These are phyloP conservation scores for Wickerhamomyces canadensis DNA, from an alignment of 805 yeast genomes.

Conservation along the genomic window DNA sequence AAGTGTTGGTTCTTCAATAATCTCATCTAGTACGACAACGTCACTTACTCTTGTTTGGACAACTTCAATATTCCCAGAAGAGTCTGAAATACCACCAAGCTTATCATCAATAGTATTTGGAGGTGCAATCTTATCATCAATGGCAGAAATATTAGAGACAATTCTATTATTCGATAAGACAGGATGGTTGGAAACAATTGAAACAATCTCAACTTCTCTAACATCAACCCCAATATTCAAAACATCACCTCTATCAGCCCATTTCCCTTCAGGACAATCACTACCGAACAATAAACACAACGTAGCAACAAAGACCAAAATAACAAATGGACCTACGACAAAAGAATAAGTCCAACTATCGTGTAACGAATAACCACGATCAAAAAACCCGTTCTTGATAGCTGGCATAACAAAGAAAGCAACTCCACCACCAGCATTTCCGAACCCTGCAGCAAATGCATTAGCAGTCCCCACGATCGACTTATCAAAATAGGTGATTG, in stretches of 20 bases:
- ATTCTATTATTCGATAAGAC: constrained; percentile 4
- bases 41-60: constrained; percentile 15
- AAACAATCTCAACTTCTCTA: constrained; percentile 18
- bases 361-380: constrained; percentile 19
- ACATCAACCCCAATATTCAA: constrained; percentile 23
- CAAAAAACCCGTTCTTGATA: constrained; percentile 13
- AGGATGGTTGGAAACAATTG: constrained; percentile 14
- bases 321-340: constrained; percentile 27
- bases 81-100: constrained; percentile 1
- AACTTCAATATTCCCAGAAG: constrained; percentile 3
- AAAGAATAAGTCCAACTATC: constrained; percentile 26
- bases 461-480: constrained; percentile 27
- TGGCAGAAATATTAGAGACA: not conserved
- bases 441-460: constrained; percentile 29
- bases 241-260: constrained; percentile 27
- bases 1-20: constrained; percentile 23
- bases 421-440: constrained; percentile 30
- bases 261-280: constrained; percentile 32
- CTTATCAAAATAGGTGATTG: constrained; percentile 25
- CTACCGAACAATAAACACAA: constrained; percentile 23
- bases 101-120: constrained; percentile 5
- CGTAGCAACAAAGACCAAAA: constrained; percentile 24
- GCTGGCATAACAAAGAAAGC: constrained; percentile 30
- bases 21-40: constrained; percentile 19
- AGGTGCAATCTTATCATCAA: constrained; percentile 5